Evolutionary conservation across 495 filamentous ascomycete genomes (phyloP), one percentile per base, ranked within the genome.

Genomic region (Aspergillus baeticus): DNA sequence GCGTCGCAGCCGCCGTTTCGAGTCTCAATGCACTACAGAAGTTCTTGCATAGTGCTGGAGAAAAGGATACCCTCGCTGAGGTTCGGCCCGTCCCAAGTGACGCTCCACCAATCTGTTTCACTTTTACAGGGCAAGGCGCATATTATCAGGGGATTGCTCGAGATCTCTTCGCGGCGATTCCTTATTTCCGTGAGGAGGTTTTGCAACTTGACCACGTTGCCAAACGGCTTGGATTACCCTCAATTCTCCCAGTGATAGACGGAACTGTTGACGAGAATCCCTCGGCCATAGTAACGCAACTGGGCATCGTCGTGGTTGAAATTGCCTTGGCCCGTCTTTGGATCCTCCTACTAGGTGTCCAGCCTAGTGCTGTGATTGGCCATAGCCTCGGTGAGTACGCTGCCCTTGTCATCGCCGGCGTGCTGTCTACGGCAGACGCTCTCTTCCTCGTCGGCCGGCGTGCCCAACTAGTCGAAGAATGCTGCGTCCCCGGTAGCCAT

Each of bases 371-470:
- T 35, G 89, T 95, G 2, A 76, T 96, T 34, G 92, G 92, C 22
- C 92, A 96, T 73, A 95, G 91, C 67, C 61, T 86, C 13, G 92
- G 92, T 51, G 92, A 96, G 69, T 96, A 92, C 71, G 91, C 91
- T 42, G 92, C 92, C n/a, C 77, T 96, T 3, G 81, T 93, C 60
- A 83, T 87, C 44, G 85, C 91, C 14, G 92, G 90, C 48, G 86
- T 96, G 15, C 70, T 96, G 14, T 90, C 87, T 10, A 86, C 83
- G 29, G 84, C 82, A 60, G 92, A 96, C 65, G 86, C 88, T 22
- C 85, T 96, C 61, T 90, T 87, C 63, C 78, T 96, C 6, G 87
- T 91, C 45, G 92, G 92, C 15, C 78, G 82, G 35, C 84, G 92
- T 45, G 92, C 92, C 26, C 78, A 85, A 59, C 75, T 96, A n/a